A percentile compares a stretch with the other conserved stretches of the same genome.
These are phyloP conservation scores for Aspergillus egyptiacus DNA, from an alignment of 495 filamentous ascomycete species.

Conservation along the genomic window DNA sequence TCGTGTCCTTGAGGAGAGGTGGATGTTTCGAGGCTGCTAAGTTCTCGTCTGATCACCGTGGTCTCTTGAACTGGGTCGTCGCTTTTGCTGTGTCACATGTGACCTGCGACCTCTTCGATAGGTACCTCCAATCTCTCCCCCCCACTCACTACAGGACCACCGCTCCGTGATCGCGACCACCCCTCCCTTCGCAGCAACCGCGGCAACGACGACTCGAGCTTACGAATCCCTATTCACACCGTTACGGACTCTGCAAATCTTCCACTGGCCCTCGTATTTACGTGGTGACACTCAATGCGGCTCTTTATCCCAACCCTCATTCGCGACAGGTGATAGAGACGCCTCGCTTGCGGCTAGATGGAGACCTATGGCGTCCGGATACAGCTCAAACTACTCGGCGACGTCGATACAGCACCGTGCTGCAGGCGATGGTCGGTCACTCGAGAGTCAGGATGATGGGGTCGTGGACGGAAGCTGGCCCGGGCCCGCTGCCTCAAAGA, in stretches of 20 bases:
- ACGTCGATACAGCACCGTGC: slow-evolving; percentile 64
- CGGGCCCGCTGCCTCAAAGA: slow-evolving; percentile 35
- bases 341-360: slow-evolving; percentile 37
- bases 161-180: slow-evolving; percentile 8
- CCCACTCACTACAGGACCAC: not conserved
- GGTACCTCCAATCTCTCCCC: not conserved
- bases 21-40: too few species aligned
- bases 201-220: slow-evolving; percentile 3
- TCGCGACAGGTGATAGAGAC: slow-evolving; percentile 38
- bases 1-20: not conserved
- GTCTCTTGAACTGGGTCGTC: not conserved
- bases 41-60: not conserved
- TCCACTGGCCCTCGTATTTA: not conserved
- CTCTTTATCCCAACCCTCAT: slow-evolving; percentile 20
- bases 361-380: slow-evolving; percentile 47
- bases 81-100: slow-evolving; percentile 7
- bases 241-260: too few species aligned
- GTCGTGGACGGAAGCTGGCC: slow-evolving; percentile 44
- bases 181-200: slow-evolving; percentile 14
- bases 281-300: slow-evolving; percentile 32
- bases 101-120: not conserved
- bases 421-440: slow-evolving; percentile 51
- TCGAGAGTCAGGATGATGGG: slow-evolving; percentile 50
- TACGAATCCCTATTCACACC: not conserved
- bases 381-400: slow-evolving; percentile 51